Evolutionary conservation across 495 filamentous ascomycete species (phyloP), one percentile per base, ranked within the genome.

Genomic region (Lindgomyces ingoldianus): DNA sequence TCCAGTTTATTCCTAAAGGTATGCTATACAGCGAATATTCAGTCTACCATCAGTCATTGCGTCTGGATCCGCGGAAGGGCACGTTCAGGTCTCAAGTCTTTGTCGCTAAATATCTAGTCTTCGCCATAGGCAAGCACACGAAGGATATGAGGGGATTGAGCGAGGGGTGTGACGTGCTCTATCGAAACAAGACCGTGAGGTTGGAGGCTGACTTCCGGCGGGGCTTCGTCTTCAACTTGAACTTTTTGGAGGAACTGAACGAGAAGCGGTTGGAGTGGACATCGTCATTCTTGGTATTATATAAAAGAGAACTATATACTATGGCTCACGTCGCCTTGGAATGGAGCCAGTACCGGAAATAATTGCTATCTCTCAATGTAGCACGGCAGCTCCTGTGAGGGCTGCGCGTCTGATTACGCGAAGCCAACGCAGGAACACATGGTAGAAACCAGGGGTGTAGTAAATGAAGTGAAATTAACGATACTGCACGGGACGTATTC

Each of bases 121-220:
- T 83, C 2, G 75, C 83, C 2, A 81, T 82, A 78, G 81, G 73
- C 9, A 60, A 68, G 36, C 75, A 79, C 64, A 77, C 78, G 60
- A 57, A 49, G 22, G 81, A 81, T 26, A 49, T 80, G 68, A 57
- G 76, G 60, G 76, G 72, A 45, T 72, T 75, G 39, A 73, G 68
- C 16, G 73, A 70, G 10, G 79, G 73, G 1, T n/a, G 76, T 77
- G 14, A 75, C 73, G 26, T 82, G 77, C 61, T 75, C 77, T 42
- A 64, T 83, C 27, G 79, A 82, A 75, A 81, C 79, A 26, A 78
- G 77, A 64, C 81, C 81, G 25, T 83, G 80, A 69, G 77, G 45
- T 65, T 77, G 57, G 81, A 84, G 74, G 70, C 82, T 46, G 80
- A 83, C 71, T 69, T 81, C 42, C 80, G 80, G 79, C 79, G 78